Base-by-base conservation (phyloP, 2,329 filamentous ascomycete genomes). In the Macrophomina pseudophaseolina region DNA sequence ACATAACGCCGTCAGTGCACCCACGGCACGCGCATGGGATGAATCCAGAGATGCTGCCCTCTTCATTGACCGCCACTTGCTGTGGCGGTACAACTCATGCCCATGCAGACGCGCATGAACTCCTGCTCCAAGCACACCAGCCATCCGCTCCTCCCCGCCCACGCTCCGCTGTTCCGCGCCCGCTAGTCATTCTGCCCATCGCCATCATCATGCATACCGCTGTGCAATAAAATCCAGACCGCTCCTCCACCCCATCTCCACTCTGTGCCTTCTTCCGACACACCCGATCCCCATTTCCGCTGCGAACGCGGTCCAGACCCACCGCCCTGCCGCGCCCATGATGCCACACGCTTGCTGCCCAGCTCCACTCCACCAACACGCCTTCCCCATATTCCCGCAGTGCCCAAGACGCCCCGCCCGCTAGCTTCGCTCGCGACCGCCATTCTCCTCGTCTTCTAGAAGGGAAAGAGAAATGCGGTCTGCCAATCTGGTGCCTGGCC, bases 301-400 rank as follows among this genome's bases (percentile, higher is more conserved):
- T 23, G 32, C 51, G 18, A 4, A 4, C 38, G 54, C 53, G 38
- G 38, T 30, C 58, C 58, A 33, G 23, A 40, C 56, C 44, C 44
- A 32, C 35, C 40, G 46, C 42, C 28, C 14, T 33, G 14, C 23
- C 28, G 8, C 8, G 38, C 9, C 54, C 23, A 30, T 35, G 35
- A 42, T 30, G 33, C 38, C n/a, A 35, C 52, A 11, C n/a, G 18
- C 35, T 58, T 42, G 18, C n/a, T 30, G 53, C 52, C 14, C 18
- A 30, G 35, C 53, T n/a, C 23, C 54, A 32, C 40, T 7, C 40
- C 16, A 28, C 23, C 23, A 23, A 23, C 23, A 23, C 23, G 23
- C 56, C 32, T 62, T 40, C 58, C 58, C 58, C 58, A 62, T 62
- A 62, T 49, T 62, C 58, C 58, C 58, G 58, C 58, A 62, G 18